phyloP scores from a whole-genome alignment of 2,329 filamentous ascomycete species.

The Arthrobotrys pseudoclavata region DNA sequence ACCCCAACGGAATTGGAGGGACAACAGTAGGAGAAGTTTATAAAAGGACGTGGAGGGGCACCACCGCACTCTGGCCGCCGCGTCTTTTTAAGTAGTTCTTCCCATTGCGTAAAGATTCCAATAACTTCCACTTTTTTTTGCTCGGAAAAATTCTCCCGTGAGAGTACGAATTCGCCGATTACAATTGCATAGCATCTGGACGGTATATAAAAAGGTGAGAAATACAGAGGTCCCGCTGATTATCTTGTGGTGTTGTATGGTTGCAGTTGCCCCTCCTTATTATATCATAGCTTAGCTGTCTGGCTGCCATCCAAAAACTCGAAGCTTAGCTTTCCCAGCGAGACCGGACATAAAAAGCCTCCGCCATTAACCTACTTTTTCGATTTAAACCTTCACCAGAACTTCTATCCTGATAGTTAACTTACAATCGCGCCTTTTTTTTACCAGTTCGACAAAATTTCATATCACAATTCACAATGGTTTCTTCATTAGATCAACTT shows the following conservation, averaged over 20 bases:
- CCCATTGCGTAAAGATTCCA: background rate
- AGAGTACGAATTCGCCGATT: conserved; percentile 13
- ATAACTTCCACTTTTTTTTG: background rate
- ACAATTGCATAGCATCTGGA: conserved; percentile 7
- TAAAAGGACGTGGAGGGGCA: conserved; percentile 30
- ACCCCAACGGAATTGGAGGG: conserved; percentile 49
- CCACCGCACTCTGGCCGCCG: conserved; percentile 25
- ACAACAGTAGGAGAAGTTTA: conserved; percentile 1
- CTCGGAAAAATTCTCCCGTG: conserved; percentile 50
- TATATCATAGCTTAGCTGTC: conserved; percentile 31
- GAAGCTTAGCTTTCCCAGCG: conserved; percentile 35
- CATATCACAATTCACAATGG: conserved; percentile 58
- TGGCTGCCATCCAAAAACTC: too few relatives aligned
- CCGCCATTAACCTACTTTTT: conserved; percentile 2
- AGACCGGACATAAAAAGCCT: conserved; percentile 28
- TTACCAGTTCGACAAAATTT: conserved; percentile 18
- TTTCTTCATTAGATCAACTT: conserved; percentile 87
- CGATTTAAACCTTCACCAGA: background rate
- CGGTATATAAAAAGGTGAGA: conserved; percentile 14
- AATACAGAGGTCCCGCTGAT: background rate
- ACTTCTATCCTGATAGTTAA: conserved; percentile 16
- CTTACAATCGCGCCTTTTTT: conserved; percentile 4
- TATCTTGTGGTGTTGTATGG: conserved; percentile 14
- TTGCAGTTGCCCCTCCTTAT: conserved; percentile 26
- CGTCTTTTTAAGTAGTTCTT: conserved; percentile 8